Evolutionary conservation across 2,329 filamentous ascomycete genomes (phyloP).

Genomic region (Graphium sp.): DNA sequence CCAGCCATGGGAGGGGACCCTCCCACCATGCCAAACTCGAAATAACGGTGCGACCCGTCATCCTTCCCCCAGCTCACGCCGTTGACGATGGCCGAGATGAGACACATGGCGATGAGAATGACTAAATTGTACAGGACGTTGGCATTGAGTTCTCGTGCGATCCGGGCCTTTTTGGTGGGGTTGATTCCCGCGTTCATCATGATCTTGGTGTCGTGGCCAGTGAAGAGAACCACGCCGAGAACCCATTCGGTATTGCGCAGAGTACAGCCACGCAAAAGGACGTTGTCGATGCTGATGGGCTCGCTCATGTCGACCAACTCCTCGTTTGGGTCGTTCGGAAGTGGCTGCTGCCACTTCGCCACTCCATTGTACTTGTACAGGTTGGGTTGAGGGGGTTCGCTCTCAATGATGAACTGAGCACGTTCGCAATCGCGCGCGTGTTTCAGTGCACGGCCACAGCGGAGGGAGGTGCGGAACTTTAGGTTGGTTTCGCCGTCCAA

Average conservation of each 20-base stretch:
- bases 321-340: constrained; percentile 43
- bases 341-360: constrained; percentile 67
- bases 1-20: constrained; percentile 61
- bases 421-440: constrained; percentile 88
- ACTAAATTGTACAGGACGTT: constrained; percentile 95
- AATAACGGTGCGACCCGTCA: constrained; percentile 60
- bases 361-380: constrained; percentile 90
- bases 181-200: constrained; percentile 98
- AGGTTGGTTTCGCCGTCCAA: constrained; percentile 95
- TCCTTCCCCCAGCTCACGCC: constrained; percentile 64
- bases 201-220: constrained; percentile 88
- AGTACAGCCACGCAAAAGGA: constrained; percentile 84
- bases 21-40: constrained; percentile 76
- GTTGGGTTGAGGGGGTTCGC: constrained; percentile 81
- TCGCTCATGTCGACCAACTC: constrained; percentile 69
- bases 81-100: constrained; percentile 70
- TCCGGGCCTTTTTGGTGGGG: constrained; percentile 80
- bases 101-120: constrained; percentile 77
- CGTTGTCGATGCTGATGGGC: constrained; percentile 85
- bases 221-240: constrained; percentile 83
- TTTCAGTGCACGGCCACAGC: constrained; percentile 65
- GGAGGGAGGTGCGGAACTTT: constrained; percentile 82
- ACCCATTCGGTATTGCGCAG: constrained; percentile 94
- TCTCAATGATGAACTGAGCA: constrained; percentile 75
- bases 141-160: constrained; percentile 88